A percentile compares a stretch with the other conserved stretches of the same genome.
These are phyloP conservation scores for Aegilops tauschii DNA, from an alignment of 176 grass and related monocot genomes.

Conservation along the genomic window DNA sequence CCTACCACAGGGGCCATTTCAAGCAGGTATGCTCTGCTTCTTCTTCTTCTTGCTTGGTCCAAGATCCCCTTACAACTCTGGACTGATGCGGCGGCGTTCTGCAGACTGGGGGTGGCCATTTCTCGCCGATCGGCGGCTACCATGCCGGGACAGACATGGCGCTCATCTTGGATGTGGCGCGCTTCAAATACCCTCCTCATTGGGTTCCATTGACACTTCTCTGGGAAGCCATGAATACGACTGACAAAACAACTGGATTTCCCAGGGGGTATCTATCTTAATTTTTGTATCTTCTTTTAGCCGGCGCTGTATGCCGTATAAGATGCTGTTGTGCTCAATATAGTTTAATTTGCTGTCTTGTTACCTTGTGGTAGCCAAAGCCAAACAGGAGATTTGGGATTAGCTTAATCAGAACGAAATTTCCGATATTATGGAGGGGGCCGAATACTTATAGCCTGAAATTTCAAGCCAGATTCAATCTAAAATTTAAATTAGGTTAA, in stretches of 20 bases:
- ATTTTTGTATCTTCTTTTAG: not conserved
- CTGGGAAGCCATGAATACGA: conserved; percentile 93
- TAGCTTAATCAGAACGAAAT: too few relatives aligned
- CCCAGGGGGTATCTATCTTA: conserved; percentile 52
- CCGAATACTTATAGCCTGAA: too few relatives aligned
- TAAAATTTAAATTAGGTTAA: too few relatives aligned
- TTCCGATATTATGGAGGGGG: too few relatives aligned
- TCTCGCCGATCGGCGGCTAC: conserved; percentile 92
- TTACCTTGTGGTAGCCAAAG: not conserved
- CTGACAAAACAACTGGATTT: conserved; percentile 67
- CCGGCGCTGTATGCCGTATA: not conserved
- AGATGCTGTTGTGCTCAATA: not conserved
- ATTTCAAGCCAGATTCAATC: too few relatives aligned
- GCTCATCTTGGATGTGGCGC: conserved; percentile 87
- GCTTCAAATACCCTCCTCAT: conserved; percentile 93
- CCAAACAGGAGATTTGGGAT: not conserved
- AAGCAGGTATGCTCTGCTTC: conserved; percentile 11
- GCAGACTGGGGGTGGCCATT: conserved; percentile 91
- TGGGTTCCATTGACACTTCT: conserved; percentile 84
- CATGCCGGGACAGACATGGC: conserved; percentile 73
- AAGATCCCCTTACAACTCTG: too few relatives aligned
- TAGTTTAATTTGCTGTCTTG: not conserved
- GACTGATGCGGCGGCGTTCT: not conserved
- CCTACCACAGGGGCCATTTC: conserved; percentile 52
- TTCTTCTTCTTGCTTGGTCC: too few relatives aligned